These are phyloP conservation scores for Tolypocladium ovalisporum DNA, from an alignment of 2,329 filamentous ascomycete species.

Conservation along the genomic window DNA sequence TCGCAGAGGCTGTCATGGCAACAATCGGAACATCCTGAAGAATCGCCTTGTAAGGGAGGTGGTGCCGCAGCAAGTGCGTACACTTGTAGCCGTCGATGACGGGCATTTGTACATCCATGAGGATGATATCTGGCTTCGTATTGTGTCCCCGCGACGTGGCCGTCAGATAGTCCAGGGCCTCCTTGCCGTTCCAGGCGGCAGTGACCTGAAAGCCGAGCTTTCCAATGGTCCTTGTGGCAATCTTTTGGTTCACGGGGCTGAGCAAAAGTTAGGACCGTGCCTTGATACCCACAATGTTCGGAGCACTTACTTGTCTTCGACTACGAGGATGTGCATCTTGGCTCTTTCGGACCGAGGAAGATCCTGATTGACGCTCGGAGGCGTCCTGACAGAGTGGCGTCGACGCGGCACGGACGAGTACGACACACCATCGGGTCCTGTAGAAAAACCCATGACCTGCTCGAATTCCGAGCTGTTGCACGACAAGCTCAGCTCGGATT, in stretches of 20 bases:
- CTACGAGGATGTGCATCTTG: conserved; percentile 60
- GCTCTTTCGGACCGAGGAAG: conserved; percentile 47
- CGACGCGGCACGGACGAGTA: conserved; percentile 15
- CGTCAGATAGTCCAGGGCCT: conserved; percentile 63
- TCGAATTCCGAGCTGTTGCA: conserved; percentile 57
- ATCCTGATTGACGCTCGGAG: conserved; percentile 31
- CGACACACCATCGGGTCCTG: conserved; percentile 15
- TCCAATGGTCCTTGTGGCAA: conserved; percentile 62
- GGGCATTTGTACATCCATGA: conserved; percentile 71
- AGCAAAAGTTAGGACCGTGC: conserved; percentile 7
- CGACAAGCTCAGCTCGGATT: conserved; percentile 52
- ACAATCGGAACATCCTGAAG: conserved; percentile 59
- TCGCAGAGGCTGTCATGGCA: conserved; percentile 73
- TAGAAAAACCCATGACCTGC: conserved; percentile 29
- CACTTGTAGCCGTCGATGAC: conserved; percentile 70
- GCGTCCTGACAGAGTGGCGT: conserved; percentile 21
- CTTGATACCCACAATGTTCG: neutral
- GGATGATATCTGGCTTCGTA: conserved; percentile 58
- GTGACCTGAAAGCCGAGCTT: conserved; percentile 62
- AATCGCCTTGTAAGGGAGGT: conserved; percentile 50
- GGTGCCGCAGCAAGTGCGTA: conserved; percentile 61
- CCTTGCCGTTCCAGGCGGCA: conserved; percentile 68
- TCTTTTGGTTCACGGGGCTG: conserved; percentile 60
- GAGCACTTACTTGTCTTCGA: conserved; percentile 63
- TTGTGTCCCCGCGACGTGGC: conserved; percentile 38